Evolutionary conservation across 129 eudicot genomes (phyloP), one percentile per base, ranked within the genome.

Genomic region (Chrysanthemum lavandulifolium): DNA sequence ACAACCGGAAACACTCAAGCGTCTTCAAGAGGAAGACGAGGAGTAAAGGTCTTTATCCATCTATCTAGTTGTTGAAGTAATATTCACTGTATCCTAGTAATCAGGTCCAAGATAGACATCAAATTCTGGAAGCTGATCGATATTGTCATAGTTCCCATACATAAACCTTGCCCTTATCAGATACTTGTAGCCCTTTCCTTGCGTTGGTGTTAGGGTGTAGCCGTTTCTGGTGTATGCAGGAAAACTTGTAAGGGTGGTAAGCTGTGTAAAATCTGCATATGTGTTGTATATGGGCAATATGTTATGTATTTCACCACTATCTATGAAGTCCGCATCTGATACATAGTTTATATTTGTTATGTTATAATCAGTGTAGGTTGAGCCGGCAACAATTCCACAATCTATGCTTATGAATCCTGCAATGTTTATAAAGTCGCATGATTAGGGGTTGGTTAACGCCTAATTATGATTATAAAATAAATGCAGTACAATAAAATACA

Each of bases 371-470:
- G 71, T 83, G 49, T 85, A 78, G 67, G 59, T 51, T 27, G 66
- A 65, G 16, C 71, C 81, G 73, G 76, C 33, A 0, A 43, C 43
- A 14, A 73, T 47, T 31, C 95, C 95, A 81, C 95, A 88, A 31
- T 88, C 95, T 69, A 88, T 76, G 86, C 90, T 88, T 75, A 81
- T 51, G 76, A 88, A 88, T 13, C 86, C 95, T 88, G 86, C 33
- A 68, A 76, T 6, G 15, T 23, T 36, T 5, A 36, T 36, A 1
- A 58, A 36, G 57, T 52, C 6, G 57, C 8, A 36, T 36, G 43
- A 36, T 33, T 36, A 36, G 43, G 7, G 43, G 43, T 36, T 36
- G 43, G 43, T 5, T 36, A 36, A 36, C 43, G 1, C 43, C 43
- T 36, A 36, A 36, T 4, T 36, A 36, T 36, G 7, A 5, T 36